phyloP scores from a whole-genome alignment of 1,284 basidiomycete species.

The Naganishia sp. region DNA sequence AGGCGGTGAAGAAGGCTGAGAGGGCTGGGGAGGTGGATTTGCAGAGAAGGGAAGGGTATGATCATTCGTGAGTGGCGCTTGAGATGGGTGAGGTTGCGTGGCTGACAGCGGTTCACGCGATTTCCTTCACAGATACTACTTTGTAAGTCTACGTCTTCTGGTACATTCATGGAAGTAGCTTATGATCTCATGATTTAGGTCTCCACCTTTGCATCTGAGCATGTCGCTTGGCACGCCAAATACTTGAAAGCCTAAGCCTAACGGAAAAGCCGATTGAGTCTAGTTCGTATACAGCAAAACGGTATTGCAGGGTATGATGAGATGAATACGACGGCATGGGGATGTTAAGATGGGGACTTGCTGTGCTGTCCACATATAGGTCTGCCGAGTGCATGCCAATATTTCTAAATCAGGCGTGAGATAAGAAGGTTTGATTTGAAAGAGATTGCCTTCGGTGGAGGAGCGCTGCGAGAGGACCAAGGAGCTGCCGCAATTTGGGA shows the following conservation, averaged over 20 bases:
- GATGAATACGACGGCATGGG: no score
- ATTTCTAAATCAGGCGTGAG: no score
- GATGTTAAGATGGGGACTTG: no score
- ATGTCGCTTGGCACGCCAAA: conserved; percentile 57
- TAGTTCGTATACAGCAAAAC: neutral
- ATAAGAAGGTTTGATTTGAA: no score
- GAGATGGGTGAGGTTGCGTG: neutral
- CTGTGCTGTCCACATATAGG: no score
- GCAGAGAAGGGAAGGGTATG: conserved; percentile 82
- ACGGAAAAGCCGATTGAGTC: neutral
- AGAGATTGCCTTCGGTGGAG: no score
- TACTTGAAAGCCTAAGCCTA: conserved; percentile 50
- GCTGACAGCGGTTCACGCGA: neutral
- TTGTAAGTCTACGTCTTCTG: conserved; percentile 61
- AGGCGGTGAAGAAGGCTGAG: conserved; percentile 64
- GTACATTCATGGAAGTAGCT: neutral
- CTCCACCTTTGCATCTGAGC: conserved; percentile 66
- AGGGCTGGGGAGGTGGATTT: conserved; percentile 77
- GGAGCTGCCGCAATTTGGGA: no score
- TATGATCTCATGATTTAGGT: conserved; percentile 55
- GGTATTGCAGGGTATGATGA: no score
- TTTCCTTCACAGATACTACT: conserved; percentile 67
- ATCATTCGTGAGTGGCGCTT: conserved; percentile 61
- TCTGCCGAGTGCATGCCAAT: no score
- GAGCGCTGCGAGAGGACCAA: no score